Conservation (phyloP, 768 basidiomycete genomes). For the Rhodotorula paludigena region DNA sequence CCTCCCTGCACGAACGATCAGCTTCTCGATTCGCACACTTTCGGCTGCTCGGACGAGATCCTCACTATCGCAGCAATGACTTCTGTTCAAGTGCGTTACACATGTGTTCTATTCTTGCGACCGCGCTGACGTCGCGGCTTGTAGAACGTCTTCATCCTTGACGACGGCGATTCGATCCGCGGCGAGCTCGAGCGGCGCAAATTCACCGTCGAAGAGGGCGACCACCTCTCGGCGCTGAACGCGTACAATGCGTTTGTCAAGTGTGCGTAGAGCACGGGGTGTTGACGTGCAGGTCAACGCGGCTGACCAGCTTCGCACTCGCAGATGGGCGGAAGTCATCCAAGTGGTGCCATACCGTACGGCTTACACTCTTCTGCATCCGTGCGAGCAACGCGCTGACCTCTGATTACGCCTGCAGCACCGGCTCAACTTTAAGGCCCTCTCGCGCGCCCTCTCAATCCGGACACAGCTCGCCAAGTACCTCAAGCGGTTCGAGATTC, state of each 20-base stretch:
- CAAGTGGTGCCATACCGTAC: conserved; percentile 74
- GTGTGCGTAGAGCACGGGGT: too few species aligned
- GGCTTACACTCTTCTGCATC: neutral
- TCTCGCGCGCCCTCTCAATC: conserved; percentile 90
- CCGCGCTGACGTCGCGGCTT: neutral
- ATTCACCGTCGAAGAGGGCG: conserved; percentile 97
- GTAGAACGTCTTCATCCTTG: conserved; percentile 84
- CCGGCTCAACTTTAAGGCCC: conserved; percentile 83
- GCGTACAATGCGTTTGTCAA: conserved; percentile 88
- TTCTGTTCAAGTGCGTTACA: conserved; percentile 64
- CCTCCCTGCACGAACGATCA: conserved; percentile 46
- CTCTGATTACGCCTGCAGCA: conserved; percentile 50
- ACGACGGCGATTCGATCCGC: conserved; percentile 76
- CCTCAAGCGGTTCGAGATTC: conserved; percentile 79
- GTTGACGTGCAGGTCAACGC: too few species aligned
- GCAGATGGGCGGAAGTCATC: conserved; percentile 60
- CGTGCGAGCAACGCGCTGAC: neutral
- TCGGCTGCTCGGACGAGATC: conserved; percentile 88
- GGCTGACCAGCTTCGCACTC: neutral
- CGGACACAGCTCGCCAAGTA: conserved; percentile 93
- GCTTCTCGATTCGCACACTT: conserved; percentile 80
- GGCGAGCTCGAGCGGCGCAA: conserved; percentile 90
- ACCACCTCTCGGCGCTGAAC: conserved; percentile 89
- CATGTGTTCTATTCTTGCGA: neutral
- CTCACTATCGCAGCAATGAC: conserved; percentile 95